Conservation (phyloP, 208 protist genomes). For the Herpetomonas muscarum region DNA sequence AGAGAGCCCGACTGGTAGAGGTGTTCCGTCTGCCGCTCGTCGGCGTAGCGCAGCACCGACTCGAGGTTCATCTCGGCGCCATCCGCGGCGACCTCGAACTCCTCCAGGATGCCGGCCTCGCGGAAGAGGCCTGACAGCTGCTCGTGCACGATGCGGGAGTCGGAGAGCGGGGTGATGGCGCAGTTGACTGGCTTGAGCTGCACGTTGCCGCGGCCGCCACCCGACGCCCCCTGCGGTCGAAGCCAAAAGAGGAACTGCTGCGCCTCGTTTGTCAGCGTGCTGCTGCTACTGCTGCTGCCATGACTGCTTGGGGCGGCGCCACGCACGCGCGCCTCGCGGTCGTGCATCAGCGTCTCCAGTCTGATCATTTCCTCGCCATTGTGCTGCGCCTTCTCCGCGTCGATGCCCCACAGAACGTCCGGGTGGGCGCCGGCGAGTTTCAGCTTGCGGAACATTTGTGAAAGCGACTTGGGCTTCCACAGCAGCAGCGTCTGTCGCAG, state of each 20-base stretch:
- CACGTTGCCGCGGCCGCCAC: neutral
- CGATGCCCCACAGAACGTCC: constrained; percentile 78
- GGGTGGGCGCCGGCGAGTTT: constrained; percentile 83
- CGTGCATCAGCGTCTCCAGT: constrained; percentile 75
- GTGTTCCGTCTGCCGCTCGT: constrained; percentile 65
- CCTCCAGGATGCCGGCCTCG: constrained; percentile 61
- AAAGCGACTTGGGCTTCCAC: constrained; percentile 45
- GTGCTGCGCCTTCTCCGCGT: constrained; percentile 83
- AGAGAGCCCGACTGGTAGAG: constrained; percentile 48
- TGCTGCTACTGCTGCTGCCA: neutral
- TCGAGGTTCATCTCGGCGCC: constrained; percentile 56
- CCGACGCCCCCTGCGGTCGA: neutral
- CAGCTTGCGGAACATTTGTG: constrained; percentile 81
- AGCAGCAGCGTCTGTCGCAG: constrained; percentile 17
- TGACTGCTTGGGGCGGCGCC: neutral
- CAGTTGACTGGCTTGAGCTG: constrained; percentile 41
- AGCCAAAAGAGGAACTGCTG: constrained; percentile 76
- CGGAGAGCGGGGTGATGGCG: constrained; percentile 52
- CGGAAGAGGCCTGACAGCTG: constrained; percentile 64
- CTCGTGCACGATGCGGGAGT: constrained; percentile 44
- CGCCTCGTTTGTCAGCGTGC: constrained; percentile 6
- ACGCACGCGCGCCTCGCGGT: constrained; percentile 19
- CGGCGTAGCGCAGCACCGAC: constrained; percentile 60
- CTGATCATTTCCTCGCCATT: constrained; percentile 86
- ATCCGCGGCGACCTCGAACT: constrained; percentile 50